A percentile compares a stretch with the other conserved stretches of the same genome.
These are phyloP conservation scores for Pelargonium nanum DNA, from an alignment of 345 rosid species.

Conservation along the genomic window DNA sequence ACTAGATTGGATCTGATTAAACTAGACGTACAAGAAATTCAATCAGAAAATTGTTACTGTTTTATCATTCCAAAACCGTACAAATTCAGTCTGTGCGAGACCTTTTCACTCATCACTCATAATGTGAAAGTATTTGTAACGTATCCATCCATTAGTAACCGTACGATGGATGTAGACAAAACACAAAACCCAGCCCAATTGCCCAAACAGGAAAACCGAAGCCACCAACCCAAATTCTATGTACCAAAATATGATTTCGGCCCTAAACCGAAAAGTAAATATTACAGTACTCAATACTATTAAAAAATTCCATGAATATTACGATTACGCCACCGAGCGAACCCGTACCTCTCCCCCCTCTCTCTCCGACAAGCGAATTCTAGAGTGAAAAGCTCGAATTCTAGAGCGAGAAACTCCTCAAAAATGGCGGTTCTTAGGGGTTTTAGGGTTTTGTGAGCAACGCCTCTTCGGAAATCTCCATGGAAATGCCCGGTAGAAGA, in stretches of 20 bases:
- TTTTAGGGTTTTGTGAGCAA: conserved; percentile 20
- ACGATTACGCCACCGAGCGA: neutral
- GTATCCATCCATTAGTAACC: no score
- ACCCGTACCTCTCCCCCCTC: neutral
- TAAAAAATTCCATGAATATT: neutral
- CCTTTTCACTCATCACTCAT: no score
- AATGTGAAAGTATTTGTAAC: no score
- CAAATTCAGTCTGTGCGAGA: no score
- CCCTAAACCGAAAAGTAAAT: neutral
- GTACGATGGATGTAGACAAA: no score
- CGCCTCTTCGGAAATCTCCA: conserved; percentile 18
- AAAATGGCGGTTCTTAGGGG: conserved; percentile 42
- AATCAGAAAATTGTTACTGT: no score
- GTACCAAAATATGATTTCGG: neutral
- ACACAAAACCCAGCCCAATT: neutral
- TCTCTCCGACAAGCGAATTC: neutral
- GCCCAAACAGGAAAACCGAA: neutral
- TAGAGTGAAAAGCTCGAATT: neutral
- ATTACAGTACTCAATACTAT: neutral
- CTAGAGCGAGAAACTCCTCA: neutral
- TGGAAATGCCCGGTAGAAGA: conserved; percentile 90
- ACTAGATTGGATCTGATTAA: no score
- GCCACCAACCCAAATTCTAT: neutral
- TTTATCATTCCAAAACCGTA: conserved; percentile 38
- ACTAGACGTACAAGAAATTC: no score